These are phyloP conservation scores for Xylaria sp. DNA, from an alignment of 2,329 filamentous ascomycete species.

Conservation along the genomic window DNA sequence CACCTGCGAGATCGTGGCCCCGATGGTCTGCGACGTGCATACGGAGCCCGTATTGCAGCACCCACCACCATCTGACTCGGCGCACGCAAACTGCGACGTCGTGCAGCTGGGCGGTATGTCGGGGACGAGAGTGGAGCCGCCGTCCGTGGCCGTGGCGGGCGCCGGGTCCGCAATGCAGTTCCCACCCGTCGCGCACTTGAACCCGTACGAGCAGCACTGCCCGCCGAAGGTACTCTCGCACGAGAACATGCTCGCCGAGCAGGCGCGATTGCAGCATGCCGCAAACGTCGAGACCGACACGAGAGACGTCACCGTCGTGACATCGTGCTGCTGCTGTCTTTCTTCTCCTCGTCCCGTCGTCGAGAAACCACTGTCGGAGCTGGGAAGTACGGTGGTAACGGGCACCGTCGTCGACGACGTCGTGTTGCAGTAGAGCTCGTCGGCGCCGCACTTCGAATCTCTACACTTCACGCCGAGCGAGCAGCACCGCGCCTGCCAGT, in stretches of 20 bases:
- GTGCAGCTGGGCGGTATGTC: constrained; percentile 58
- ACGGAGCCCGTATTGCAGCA: constrained; percentile 60
- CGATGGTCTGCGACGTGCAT: constrained; percentile 48
- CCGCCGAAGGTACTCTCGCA: constrained; percentile 59
- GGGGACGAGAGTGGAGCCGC: constrained; percentile 46
- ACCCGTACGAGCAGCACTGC: constrained; percentile 62
- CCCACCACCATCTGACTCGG: constrained; percentile 53
- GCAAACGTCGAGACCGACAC: constrained; percentile 12
- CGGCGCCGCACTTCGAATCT: constrained; percentile 35
- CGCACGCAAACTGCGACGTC: constrained; percentile 57
- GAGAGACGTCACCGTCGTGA: constrained; percentile 17
- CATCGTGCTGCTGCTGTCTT: too few relatives aligned
- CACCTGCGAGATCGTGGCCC: constrained; percentile 53
- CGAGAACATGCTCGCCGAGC: constrained; percentile 52
- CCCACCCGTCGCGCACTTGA: constrained; percentile 54
- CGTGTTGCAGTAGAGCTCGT: constrained; percentile 38
- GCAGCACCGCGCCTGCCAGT: constrained; percentile 43
- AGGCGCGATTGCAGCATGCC: constrained; percentile 44
- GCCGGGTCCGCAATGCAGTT: constrained; percentile 50
- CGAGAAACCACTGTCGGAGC: too few relatives aligned
- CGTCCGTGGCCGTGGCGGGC: constrained; percentile 35
- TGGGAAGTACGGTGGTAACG: neutral
- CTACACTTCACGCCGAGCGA: constrained; percentile 36
- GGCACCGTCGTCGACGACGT: constrained; percentile 35
- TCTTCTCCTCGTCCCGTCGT: neutral